These are phyloP conservation scores for Leccinum pachyderme DNA, from an alignment of 1,284 basidiomycete species.

Conservation along the genomic window DNA sequence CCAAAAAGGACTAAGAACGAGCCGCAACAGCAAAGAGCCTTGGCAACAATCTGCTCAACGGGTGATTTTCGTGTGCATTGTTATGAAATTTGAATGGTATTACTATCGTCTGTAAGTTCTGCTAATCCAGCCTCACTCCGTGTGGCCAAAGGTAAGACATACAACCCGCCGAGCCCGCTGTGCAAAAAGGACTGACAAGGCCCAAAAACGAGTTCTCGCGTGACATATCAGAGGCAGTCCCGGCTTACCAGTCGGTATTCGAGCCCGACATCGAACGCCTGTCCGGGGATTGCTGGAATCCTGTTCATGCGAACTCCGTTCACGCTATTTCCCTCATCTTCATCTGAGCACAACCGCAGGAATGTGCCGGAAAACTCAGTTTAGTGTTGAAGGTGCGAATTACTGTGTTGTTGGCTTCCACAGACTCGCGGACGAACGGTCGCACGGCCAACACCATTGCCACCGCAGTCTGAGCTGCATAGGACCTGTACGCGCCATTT, in stretches of 20 bases:
- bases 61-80: too few species aligned
- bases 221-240: background rate
- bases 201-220: background rate
- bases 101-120: too few species aligned
- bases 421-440: background rate
- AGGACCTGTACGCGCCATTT: background rate
- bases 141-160: background rate
- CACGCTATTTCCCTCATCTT: background rate
- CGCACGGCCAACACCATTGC: background rate
- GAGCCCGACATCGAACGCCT: background rate
- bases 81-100: too few species aligned
- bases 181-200: background rate
- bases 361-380: background rate
- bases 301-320: background rate
- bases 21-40: too few species aligned
- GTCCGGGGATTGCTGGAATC: background rate
- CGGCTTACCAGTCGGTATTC: background rate
- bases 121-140: too few species aligned
- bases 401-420: background rate
- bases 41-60: too few species aligned
- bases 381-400: background rate
- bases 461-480: background rate
- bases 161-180: background rate
- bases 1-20: too few species aligned
- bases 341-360: background rate